Percentiles rank a stretch among this genome's conserved stretches.
Evolutionary conservation across 2,329 filamentous ascomycete species (phyloP).

Genomic region (Coniochaeta sp.): DNA sequence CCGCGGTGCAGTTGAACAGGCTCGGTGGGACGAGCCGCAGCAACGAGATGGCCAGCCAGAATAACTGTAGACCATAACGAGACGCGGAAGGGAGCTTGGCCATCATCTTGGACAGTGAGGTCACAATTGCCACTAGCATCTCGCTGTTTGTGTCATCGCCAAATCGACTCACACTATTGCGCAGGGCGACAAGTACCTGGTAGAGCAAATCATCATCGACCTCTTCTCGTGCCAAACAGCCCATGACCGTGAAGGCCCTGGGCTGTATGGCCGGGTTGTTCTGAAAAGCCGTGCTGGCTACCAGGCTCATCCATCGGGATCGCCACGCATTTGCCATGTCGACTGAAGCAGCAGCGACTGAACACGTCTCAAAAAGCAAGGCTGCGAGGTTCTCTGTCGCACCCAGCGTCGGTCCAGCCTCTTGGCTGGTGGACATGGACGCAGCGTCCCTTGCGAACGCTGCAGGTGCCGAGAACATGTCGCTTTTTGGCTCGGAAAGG

Average conservation of each 20-base stretch:
- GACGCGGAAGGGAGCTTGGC: slow-evolving; percentile 59
- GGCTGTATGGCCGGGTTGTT: slow-evolving; percentile 67
- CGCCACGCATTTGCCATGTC: slow-evolving; percentile 64
- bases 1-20: slow-evolving; percentile 60
- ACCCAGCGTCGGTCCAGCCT: slow-evolving; percentile 41
- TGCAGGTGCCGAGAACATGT: slow-evolving; percentile 46
- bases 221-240: slow-evolving; percentile 62
- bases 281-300: slow-evolving; percentile 66
- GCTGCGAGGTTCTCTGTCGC: slow-evolving; percentile 56
- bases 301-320: slow-evolving; percentile 66
- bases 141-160: slow-evolving; percentile 58
- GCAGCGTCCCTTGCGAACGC: slow-evolving; percentile 42
- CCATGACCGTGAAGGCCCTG: slow-evolving; percentile 64
- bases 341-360: slow-evolving; percentile 54
- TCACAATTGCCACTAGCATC: slow-evolving; percentile 63
- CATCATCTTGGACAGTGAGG: slow-evolving; percentile 64
- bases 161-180: slow-evolving; percentile 58
- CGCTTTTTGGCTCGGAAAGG: slow-evolving; percentile 52
- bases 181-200: slow-evolving; percentile 61
- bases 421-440: slow-evolving; percentile 47
- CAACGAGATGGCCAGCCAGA: slow-evolving; percentile 63
- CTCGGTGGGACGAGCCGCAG: slow-evolving; percentile 55
- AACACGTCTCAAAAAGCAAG: slow-evolving; percentile 56
- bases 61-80: slow-evolving; percentile 61
- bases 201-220: slow-evolving; percentile 66